Evolutionary conservation across 179 eudicot species (phyloP).

Genomic region (Heliamphora pulchella): DNA sequence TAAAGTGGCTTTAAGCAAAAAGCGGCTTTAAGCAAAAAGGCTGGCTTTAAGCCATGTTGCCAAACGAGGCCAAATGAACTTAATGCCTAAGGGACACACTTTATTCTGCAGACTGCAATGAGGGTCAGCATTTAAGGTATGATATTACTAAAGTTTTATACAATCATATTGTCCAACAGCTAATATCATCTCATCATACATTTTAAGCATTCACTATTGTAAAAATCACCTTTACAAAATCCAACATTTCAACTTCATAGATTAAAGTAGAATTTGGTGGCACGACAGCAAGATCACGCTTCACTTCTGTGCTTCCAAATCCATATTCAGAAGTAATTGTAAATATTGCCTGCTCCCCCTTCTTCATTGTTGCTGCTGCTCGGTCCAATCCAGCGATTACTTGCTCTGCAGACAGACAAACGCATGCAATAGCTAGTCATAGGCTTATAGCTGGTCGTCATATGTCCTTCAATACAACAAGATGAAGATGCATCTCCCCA

Average conservation of each 20-base stretch:
- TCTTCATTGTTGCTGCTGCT: conserved; percentile 58
- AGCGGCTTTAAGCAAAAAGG: too few relatives aligned
- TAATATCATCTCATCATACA: conserved; percentile 13
- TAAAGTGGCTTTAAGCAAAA: too few relatives aligned
- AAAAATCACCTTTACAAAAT: conserved; percentile 46
- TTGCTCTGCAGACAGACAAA: conserved; percentile 37
- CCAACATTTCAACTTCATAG: conserved; percentile 55
- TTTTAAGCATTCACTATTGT: background rate
- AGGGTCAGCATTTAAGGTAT: background rate
- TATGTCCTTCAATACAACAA: background rate
- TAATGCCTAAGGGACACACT: background rate
- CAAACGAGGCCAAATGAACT: background rate
- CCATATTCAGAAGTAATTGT: conserved; percentile 52
- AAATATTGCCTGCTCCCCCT: conserved; percentile 45
- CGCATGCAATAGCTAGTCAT: background rate
- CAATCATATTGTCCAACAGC: conserved; percentile 17
- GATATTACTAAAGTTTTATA: background rate
- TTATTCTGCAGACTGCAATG: background rate
- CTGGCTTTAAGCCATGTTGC: too few relatives aligned
- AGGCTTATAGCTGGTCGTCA: background rate
- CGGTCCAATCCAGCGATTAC: conserved; percentile 58
- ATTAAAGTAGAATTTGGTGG: conserved; percentile 47
- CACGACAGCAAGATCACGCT: conserved; percentile 38
- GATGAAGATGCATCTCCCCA: background rate
- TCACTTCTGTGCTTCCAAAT: conserved; percentile 40